A percentile compares a stretch with the other conserved stretches of the same genome.
Conservation (phyloP, 2,329 filamentous ascomycete species). For the Ceratocystis cacaofunesta region DNA sequence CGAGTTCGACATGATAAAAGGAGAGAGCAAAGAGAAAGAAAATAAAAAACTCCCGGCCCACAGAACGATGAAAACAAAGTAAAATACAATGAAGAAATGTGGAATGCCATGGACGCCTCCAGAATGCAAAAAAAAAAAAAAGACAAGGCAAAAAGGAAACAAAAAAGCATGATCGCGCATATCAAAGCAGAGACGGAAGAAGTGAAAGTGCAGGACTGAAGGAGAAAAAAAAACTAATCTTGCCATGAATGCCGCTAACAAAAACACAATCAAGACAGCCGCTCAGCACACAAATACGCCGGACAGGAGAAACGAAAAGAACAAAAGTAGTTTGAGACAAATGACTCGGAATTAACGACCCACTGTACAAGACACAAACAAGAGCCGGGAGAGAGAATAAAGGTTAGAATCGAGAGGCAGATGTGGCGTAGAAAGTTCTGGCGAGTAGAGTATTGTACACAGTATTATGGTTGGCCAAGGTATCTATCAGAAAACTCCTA, state of each 20-base stretch:
- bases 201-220: background rate
- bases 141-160: constrained; percentile 3
- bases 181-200: background rate
- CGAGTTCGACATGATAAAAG: constrained; percentile 17
- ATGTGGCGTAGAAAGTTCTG: too few relatives aligned
- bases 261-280: constrained; percentile 6
- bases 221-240: constrained; percentile 19
- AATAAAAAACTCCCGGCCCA: background rate
- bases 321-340: constrained; percentile 3
- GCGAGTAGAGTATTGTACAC: background rate
- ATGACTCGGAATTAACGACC: background rate
- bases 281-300: background rate
- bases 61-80: background rate
- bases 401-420: background rate
- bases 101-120: background rate
- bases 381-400: background rate
- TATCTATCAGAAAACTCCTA: background rate
- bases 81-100: constrained; percentile 3
- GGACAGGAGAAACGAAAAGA: background rate
- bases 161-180: constrained; percentile 4
- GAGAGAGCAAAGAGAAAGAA: background rate
- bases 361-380: background rate
- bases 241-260: constrained; percentile 6
- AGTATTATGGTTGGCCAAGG: background rate
- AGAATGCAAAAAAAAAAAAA: too few relatives aligned